A percentile compares a stretch with the other conserved stretches of the same genome.
Evolutionary conservation across 2,329 filamentous ascomycete genomes (phyloP).

Genomic region (Trichoderma koningii): DNA sequence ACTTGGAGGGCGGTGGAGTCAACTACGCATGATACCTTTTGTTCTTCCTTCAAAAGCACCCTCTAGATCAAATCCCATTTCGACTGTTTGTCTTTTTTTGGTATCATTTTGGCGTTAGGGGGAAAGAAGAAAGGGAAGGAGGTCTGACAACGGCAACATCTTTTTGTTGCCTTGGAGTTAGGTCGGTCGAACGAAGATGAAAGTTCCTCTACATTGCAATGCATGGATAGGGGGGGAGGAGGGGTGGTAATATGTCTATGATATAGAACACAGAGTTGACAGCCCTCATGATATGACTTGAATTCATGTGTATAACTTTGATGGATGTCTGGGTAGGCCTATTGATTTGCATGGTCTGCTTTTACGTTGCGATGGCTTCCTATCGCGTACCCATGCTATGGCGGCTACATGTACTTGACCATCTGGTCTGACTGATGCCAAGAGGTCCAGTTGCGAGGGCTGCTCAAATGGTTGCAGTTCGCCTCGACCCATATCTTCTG

Average conservation of each 20-base stretch:
- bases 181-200: slow-evolving; percentile 1
- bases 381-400: too few relatives aligned
- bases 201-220: not conserved
- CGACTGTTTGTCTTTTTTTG: not conserved
- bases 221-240: not conserved
- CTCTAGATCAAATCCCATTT: not conserved
- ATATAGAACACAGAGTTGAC: slow-evolving; percentile 12
- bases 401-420: too few relatives aligned
- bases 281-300: slow-evolving; percentile 2
- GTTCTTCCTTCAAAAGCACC: slow-evolving; percentile 1
- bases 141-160: not conserved
- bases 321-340: not conserved
- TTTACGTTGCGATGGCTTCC: too few relatives aligned
- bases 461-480: not conserved
- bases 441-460: too few relatives aligned
- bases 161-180: slow-evolving; percentile 10
- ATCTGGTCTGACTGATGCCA: too few relatives aligned
- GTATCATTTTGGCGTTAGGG: slow-evolving; percentile 24
- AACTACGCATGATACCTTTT: slow-evolving; percentile 16
- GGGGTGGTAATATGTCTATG: slow-evolving; percentile 13
- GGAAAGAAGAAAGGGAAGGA: not conserved
- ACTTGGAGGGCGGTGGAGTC: slow-evolving; percentile 1
- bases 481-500: slow-evolving; percentile 5
- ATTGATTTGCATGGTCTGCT: not conserved
- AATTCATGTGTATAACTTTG: not conserved